Conservation (phyloP, 2,329 filamentous ascomycete genomes). For the Neopestalotiopsis sp. region DNA sequence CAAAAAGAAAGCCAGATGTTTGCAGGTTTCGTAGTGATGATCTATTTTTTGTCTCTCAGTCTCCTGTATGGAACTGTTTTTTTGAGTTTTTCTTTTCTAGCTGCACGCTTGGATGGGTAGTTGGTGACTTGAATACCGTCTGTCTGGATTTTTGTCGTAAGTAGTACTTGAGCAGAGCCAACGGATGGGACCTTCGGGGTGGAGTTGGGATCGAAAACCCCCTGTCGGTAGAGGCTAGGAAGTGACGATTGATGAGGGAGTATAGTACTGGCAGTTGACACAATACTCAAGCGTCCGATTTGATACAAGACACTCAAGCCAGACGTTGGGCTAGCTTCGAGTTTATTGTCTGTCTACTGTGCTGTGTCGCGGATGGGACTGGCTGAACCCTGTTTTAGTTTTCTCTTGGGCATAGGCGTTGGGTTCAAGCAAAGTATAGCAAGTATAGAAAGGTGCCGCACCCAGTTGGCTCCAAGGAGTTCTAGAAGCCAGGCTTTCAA, state of each 20-base stretch:
- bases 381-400: constrained; percentile 14
- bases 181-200: neutral
- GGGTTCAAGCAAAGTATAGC: neutral
- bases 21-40: neutral
- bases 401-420: neutral
- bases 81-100: neutral
- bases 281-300: neutral
- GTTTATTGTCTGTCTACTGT: neutral
- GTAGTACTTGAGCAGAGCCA: neutral
- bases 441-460: neutral
- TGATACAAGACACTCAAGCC: constrained; percentile 8
- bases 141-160: neutral
- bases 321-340: constrained; percentile 12
- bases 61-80: neutral
- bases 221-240: neutral
- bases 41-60: neutral
- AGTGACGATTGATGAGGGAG: neutral
- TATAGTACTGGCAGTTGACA: constrained; percentile 13
- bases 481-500: constrained; percentile 15
- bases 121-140: neutral
- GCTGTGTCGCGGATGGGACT: neutral
- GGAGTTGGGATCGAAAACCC: neutral
- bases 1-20: neutral
- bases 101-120: neutral
- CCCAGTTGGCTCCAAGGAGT: neutral